Conservation (phyloP, 106 monocot genomes). For the Hemerocallis citrina region DNA sequence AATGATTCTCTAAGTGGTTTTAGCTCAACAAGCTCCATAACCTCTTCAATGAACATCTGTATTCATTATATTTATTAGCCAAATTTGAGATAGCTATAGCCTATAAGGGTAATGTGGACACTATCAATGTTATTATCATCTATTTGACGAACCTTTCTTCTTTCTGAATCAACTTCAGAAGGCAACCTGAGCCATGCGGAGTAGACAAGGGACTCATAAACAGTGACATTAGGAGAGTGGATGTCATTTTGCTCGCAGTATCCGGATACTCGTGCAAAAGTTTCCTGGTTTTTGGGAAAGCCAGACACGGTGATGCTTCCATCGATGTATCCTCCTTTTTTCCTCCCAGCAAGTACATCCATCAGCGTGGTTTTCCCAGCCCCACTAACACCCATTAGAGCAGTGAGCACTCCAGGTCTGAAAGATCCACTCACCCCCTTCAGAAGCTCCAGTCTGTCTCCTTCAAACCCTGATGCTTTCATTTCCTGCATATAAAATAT, state of each 20-base stretch:
- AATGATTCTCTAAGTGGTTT: no score
- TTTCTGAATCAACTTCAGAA: background rate
- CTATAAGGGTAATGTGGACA: no score
- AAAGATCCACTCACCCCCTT: conserved; percentile 29
- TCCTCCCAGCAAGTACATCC: background rate
- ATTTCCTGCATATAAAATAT: no score
- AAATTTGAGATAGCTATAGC: no score
- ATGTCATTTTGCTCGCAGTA: conserved; percentile 34
- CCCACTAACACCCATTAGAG: conserved; percentile 33
- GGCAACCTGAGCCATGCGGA: conserved; percentile 30
- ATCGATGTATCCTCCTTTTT: conserved; percentile 22
- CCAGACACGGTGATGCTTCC: conserved; percentile 27
- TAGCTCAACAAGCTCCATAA: no score
- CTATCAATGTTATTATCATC: no score
- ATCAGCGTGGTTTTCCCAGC: conserved; percentile 8
- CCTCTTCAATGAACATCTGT: no score
- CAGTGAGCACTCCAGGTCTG: conserved; percentile 30
- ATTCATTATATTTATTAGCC: no score
- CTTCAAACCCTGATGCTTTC: conserved; percentile 8
- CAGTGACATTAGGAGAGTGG: conserved; percentile 25
- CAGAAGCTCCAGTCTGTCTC: conserved; percentile 12
- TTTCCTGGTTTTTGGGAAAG: conserved; percentile 32
- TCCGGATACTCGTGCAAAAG: conserved; percentile 30
- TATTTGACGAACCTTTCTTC: conserved; percentile 18
- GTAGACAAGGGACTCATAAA: conserved; percentile 27